Base-by-base conservation (phyloP, 2,329 filamentous ascomycete genomes). In the Sporothrix variecibatus region DNA sequence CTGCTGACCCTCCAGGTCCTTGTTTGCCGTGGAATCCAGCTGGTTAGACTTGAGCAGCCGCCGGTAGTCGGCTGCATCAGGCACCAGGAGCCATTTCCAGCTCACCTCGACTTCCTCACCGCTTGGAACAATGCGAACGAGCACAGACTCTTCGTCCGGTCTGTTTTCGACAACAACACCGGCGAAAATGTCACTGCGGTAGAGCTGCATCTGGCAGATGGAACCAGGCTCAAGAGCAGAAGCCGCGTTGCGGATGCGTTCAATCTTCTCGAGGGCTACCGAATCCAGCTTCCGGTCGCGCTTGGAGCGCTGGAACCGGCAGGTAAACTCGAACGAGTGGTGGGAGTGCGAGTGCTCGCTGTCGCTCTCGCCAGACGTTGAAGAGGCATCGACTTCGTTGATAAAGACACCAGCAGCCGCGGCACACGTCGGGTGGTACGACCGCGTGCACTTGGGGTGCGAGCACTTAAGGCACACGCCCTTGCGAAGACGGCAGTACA, bases 401-500 rank as follows among this genome's bases (percentile, higher is more conserved):
- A 98, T 91, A 80, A 97, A 93, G 1, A 98, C 94, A 73, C 96
- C 96, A 49, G 95, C 95, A 28, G 95, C 91, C 8, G 94, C 92
- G 2, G 96, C 96, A 81, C 96, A 99, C 1, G 95, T 98, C 20
- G 95, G 93, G 81, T 99, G 96, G 82, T 98, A 99, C 9, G 95
- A 92, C 76, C 96, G 88, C 3, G 94, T 92, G 79, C 96, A 99
- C 81, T 97, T 98, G 85, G 95, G 95, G 78, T 94, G 92, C 0
- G 94, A 97, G 83, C 96, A 99, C 82, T 98, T 95, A 84, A 99
- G 97, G 83, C 95, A 98, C 20, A 94, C 94, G n/a, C 96, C 96
- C 74, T 93, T 93, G 82, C 96, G 97, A 43, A 94, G 97, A 46
- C 95, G 93, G 81, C 96, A 99, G 83, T 94, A 97, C 76, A 97